Evolutionary conservation across 2,329 filamentous ascomycete genomes (phyloP), one percentile per base, ranked within the genome.

Genomic region (Botrytis deweyae): DNA sequence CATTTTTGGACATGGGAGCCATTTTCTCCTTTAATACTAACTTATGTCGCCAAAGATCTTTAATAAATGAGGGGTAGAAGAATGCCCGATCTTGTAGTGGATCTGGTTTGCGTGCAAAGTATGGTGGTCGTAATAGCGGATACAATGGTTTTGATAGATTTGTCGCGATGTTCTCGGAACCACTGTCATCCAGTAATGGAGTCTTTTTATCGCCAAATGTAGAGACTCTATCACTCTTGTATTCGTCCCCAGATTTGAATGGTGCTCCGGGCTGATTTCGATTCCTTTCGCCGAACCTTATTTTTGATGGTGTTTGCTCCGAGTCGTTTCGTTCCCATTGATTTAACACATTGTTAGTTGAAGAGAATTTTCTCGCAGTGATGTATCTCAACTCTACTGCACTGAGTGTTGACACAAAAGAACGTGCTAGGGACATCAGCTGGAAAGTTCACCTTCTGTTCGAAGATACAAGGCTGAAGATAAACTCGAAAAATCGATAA

Each of bases 1-100:
- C 59, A 46, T 77, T 74, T 75, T 71, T 75, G 52, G 67, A 55
- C 33, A 40, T 38, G 49, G 64, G 63, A 33, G 64, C 52, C 71
- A 72, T 72, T 49, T n/a, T 49, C 12, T 69, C 38, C 12, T 38
- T 33, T 33, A 38, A 10, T 49, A 38, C 8, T 16, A 1, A 3
- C 10, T 18, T 44, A 44, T 29, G 29, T 58, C 9, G 6, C n/a
- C n/a, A 8, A 18, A 58, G 46, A 38, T 67, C 14, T 6, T 10
- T 33, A 25, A 46, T 29, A 22, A 44, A 29, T 38, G 38, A 44
- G n/a, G 25, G 22, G 22, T 67, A 67, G 14, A 46, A 67, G 49
- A 42, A 42, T 33, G n/a, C 55, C 4, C 1, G 25, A 12, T 22
- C 4, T 44, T 65, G 62, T 20, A 16, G 36, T 42, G 66, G 66